phyloP scores from a whole-genome alignment of 176 grass and related monocot species.

The Stipa capillata region DNA sequence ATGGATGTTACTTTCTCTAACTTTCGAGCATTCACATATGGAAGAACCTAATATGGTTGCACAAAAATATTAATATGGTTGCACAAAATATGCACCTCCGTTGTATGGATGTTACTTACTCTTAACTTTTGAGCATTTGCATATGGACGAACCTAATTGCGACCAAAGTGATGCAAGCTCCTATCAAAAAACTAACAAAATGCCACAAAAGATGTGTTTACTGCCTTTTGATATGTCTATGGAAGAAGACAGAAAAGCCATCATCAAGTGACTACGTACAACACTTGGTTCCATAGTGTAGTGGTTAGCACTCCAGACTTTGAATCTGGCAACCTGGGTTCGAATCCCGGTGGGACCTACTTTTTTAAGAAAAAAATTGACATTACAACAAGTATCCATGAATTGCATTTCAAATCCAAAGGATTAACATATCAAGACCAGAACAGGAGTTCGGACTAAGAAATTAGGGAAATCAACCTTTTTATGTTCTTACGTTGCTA shows the following conservation, averaged over 20 bases:
- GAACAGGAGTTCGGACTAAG: too few relatives aligned
- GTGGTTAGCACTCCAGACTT: slow-evolving; percentile 93
- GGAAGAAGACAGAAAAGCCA: neutral
- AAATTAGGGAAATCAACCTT: neutral
- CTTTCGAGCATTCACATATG: too few relatives aligned
- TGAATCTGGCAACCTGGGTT: slow-evolving; percentile 97
- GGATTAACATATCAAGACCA: too few relatives aligned
- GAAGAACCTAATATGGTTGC: too few relatives aligned
- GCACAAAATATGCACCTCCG: too few relatives aligned
- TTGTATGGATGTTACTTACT: too few relatives aligned
- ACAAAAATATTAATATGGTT: too few relatives aligned
- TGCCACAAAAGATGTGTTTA: neutral
- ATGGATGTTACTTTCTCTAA: neutral
- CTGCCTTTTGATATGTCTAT: neutral
- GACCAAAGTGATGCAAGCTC: neutral
- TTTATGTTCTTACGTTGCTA: neutral
- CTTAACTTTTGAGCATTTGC: too few relatives aligned
- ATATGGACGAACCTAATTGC: neutral
- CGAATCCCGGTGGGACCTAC: slow-evolving; percentile 73
- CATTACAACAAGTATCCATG: neutral
- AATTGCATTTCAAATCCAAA: too few relatives aligned
- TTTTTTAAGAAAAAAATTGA: neutral
- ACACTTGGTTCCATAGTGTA: slow-evolving; percentile 63
- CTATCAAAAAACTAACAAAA: neutral
- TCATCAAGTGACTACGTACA: neutral